Conservation (phyloP, 495 filamentous ascomycete genomes). For the Aspergillus conjunctus region DNA sequence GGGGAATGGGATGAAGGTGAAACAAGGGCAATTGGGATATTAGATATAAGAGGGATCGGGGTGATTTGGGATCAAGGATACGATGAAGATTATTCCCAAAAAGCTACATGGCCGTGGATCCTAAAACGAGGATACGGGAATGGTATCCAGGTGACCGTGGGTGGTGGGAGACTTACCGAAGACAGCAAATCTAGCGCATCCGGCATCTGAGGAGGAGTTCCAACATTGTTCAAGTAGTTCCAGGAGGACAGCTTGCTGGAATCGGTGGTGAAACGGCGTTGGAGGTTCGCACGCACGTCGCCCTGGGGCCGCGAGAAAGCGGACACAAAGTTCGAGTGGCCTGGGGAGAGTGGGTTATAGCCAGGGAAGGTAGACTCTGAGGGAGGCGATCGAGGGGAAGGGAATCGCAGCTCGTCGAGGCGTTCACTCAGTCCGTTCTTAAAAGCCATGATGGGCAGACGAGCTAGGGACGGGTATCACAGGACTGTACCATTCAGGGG, state of each 20-base stretch:
- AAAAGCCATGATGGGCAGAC: slow-evolving; percentile 60
- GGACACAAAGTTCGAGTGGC: slow-evolving; percentile 59
- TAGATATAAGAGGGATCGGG: neutral
- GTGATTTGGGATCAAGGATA: neutral
- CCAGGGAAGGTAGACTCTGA: slow-evolving; percentile 70
- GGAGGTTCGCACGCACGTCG: slow-evolving; percentile 71
- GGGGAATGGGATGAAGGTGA: neutral
- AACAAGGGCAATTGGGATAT: slow-evolving; percentile 1
- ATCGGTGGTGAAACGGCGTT: slow-evolving; percentile 93
- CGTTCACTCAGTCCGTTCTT: slow-evolving; percentile 65
- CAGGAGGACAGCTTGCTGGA: slow-evolving; percentile 82
- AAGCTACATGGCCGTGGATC: neutral
- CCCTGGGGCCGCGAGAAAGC: slow-evolving; percentile 55
- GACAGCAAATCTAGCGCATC: slow-evolving; percentile 61
- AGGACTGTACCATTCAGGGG: slow-evolving; percentile 38
- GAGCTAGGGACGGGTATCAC: slow-evolving; percentile 27
- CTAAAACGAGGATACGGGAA: neutral
- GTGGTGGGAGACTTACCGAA: slow-evolving; percentile 47
- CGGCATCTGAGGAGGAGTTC: slow-evolving; percentile 45
- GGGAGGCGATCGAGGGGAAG: slow-evolving; percentile 69
- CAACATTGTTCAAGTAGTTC: slow-evolving; percentile 64
- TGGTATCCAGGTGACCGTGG: neutral
- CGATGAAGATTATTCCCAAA: neutral
- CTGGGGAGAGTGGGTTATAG: slow-evolving; percentile 69
- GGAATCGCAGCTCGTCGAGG: slow-evolving; percentile 77